Conservation (phyloP, 2,329 filamentous ascomycete genomes). For the Corynespora cassiicola region DNA sequence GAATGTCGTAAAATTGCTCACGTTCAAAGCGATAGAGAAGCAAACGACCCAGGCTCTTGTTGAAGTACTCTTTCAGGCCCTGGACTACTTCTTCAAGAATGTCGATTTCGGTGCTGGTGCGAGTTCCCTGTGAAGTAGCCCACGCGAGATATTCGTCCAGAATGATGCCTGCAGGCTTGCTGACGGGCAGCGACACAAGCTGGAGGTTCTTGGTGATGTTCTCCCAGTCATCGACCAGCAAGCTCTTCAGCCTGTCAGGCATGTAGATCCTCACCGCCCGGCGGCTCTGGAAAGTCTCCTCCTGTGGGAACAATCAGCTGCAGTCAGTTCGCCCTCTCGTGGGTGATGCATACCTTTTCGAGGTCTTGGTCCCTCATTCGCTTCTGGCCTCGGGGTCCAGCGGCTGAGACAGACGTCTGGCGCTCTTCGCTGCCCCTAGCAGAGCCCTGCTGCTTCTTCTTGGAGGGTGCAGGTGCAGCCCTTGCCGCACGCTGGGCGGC, state of each 20-base stretch:
- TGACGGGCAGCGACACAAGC: slow-evolving; percentile 82
- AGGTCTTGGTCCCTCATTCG: slow-evolving; percentile 81
- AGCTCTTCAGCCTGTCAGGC: slow-evolving; percentile 87
- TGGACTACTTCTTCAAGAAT: slow-evolving; percentile 88
- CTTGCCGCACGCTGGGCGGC: slow-evolving; percentile 58
- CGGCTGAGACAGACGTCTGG: slow-evolving; percentile 62
- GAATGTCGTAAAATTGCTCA: slow-evolving; percentile 80
- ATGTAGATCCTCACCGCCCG: slow-evolving; percentile 87
- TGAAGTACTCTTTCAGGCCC: slow-evolving; percentile 92
- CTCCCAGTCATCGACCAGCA: slow-evolving; percentile 98
- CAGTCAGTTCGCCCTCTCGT: slow-evolving; percentile 10
- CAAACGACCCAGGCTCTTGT: slow-evolving; percentile 85
- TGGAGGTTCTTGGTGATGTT: slow-evolving; percentile 96
- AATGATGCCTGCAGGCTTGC: slow-evolving; percentile 76
- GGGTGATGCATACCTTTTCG: slow-evolving; percentile 67
- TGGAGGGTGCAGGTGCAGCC: slow-evolving; percentile 52
- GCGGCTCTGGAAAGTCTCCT: slow-evolving; percentile 83
- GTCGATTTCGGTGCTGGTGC: slow-evolving; percentile 72
- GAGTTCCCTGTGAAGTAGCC: slow-evolving; percentile 67
- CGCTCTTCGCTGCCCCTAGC: slow-evolving; percentile 80
- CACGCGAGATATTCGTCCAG: slow-evolving; percentile 83
- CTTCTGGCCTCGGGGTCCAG: slow-evolving; percentile 71
- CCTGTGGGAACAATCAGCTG: slow-evolving; percentile 66
- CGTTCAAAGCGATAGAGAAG: slow-evolving; percentile 95
- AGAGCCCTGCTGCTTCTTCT: slow-evolving; percentile 66